These are phyloP conservation scores for Penicillium brasilianum DNA, from an alignment of 2,329 filamentous ascomycete genomes.

Conservation along the genomic window DNA sequence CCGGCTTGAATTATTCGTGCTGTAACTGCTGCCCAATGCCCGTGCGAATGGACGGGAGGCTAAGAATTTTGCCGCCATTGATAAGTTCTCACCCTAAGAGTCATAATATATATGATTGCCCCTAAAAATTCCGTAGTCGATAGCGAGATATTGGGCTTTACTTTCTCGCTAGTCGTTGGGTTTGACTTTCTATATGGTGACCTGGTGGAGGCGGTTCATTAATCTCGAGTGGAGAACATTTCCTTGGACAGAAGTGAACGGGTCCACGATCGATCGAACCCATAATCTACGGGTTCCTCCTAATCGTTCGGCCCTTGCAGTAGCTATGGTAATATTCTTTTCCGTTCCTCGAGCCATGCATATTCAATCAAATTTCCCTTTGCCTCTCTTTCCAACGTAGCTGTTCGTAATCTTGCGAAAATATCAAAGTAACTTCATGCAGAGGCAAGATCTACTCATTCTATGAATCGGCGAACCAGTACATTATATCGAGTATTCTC, in stretches of 20 bases:
- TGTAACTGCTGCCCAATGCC: not conserved
- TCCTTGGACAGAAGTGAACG: not conserved
- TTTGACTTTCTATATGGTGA: not conserved
- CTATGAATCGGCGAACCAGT: slow-evolving; percentile 31
- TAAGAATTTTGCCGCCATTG: not conserved
- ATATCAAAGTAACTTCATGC: not conserved
- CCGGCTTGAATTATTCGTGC: not conserved
- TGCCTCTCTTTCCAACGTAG: not conserved
- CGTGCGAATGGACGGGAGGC: not conserved
- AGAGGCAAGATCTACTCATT: not conserved
- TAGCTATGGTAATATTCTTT: not conserved
- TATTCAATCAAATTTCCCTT: not conserved
- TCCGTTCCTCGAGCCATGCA: not conserved
- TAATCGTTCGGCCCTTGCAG: not conserved
- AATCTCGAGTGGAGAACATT: not conserved
- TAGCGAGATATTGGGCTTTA: not conserved
- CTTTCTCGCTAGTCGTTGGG: not conserved
- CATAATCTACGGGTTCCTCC: not conserved
- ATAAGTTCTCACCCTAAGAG: not conserved
- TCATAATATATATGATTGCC: not conserved
- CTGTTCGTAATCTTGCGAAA: not conserved
- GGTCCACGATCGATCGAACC: not conserved
- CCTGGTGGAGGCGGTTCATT: not conserved
- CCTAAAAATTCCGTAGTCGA: not conserved
- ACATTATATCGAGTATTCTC: slow-evolving; percentile 48